phyloP scores from a whole-genome alignment of 2,329 filamentous ascomycete genomes.

The Aspergillus versicolor region DNA sequence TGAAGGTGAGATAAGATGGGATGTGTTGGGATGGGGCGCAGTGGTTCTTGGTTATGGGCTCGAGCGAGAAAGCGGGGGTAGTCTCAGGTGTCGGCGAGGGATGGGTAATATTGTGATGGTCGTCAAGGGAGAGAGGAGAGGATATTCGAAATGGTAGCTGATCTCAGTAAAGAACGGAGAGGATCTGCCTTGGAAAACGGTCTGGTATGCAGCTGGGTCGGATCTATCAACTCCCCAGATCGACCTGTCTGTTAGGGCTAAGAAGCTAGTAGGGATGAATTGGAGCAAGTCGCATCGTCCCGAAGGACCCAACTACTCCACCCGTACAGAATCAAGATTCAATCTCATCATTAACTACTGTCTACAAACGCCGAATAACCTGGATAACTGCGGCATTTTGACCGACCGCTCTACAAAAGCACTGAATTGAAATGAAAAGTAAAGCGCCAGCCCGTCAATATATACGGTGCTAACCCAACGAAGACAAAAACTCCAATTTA shows the following conservation, averaged over 20 bases:
- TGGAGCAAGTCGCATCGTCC: too few species aligned
- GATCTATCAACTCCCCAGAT: neutral
- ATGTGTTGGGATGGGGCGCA: too few species aligned
- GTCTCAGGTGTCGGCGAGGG: too few species aligned
- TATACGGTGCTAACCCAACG: neutral
- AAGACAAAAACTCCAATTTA: neutral
- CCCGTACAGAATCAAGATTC: neutral
- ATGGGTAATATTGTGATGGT: too few species aligned
- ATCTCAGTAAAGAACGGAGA: too few species aligned
- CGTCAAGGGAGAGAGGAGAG: too few species aligned
- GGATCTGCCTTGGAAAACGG: too few species aligned
- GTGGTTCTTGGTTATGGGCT: too few species aligned
- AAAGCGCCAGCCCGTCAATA: neutral
- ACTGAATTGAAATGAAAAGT: neutral
- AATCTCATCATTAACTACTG: neutral
- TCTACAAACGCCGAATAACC: neutral
- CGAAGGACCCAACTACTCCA: neutral
- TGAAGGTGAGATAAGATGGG: too few species aligned
- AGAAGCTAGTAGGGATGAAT: neutral
- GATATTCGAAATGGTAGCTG: too few species aligned
- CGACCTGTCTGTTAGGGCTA: neutral
- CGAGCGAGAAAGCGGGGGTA: too few species aligned
- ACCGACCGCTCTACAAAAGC: neutral
- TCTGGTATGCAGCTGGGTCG: neutral
- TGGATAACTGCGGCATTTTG: neutral